Evolutionary conservation across 805 yeast species (phyloP).

Genomic region (Cyberlindnera misumaiensis): DNA sequence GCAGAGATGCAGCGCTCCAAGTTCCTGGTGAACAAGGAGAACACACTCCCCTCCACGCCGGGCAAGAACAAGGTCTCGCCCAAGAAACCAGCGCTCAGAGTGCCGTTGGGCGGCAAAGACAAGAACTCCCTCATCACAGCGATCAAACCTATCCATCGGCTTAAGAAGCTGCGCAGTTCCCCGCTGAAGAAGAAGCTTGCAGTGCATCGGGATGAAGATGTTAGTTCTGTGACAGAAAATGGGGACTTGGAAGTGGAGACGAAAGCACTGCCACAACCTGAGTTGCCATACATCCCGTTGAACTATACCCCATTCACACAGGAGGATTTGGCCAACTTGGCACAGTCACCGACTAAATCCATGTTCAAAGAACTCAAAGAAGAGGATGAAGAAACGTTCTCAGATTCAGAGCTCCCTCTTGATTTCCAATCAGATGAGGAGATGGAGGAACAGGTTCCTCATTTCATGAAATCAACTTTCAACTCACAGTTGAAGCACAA

Average conservation of each 20-base stretch:
- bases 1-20: constrained; percentile 1
- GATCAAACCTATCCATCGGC: constrained; percentile 1
- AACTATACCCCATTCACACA: constrained; percentile 35
- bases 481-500: constrained; percentile 14
- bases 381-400: not conserved
- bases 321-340: constrained; percentile 25
- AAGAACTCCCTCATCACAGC: constrained; percentile 2
- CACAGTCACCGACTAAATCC: constrained; percentile 9
- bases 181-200: not conserved
- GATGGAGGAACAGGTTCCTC: constrained; percentile 11
- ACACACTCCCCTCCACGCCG: constrained; percentile 4
- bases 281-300: constrained; percentile 37
- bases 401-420: constrained; percentile 15
- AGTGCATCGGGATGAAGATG: not conserved
- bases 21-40: constrained; percentile 15
- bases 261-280: constrained; percentile 34
- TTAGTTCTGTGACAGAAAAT: not conserved
- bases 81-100: constrained; percentile 8
- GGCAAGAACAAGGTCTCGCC: constrained; percentile 1
- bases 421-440: constrained; percentile 24
- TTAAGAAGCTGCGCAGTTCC: not conserved
- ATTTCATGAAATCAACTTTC: constrained; percentile 23
- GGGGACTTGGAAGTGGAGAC: constrained; percentile 37
- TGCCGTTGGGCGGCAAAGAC: constrained; percentile 21
- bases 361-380: not conserved